Evolutionary conservation across 495 filamentous ascomycete genomes (phyloP).

Genomic region (Bombardia bombarda): DNA sequence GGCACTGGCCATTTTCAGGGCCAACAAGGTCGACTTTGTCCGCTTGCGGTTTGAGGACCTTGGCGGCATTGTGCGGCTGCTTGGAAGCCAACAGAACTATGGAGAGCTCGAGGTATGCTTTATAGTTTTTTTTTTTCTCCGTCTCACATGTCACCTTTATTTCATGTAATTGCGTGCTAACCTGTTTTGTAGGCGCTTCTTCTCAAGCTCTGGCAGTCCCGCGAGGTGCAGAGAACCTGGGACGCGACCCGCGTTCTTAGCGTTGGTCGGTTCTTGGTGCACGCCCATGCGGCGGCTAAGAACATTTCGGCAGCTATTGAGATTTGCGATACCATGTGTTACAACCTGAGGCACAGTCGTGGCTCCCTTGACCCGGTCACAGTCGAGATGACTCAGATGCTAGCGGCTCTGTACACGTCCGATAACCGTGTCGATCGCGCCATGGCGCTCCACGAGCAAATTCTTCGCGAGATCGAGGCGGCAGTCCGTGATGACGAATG

Average conservation of each 20-base stretch:
- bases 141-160: not conserved
- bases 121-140: not conserved
- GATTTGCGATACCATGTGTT: slow-evolving; percentile 53
- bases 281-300: slow-evolving; percentile 46
- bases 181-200: slow-evolving; percentile 36
- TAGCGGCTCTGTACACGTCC: slow-evolving; percentile 45
- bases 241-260: slow-evolving; percentile 42
- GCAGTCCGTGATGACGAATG: slow-evolving; percentile 8
- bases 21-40: slow-evolving; percentile 44
- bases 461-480: slow-evolving; percentile 34
- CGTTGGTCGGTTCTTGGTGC: slow-evolving; percentile 50
- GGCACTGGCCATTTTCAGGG: slow-evolving; percentile 41
- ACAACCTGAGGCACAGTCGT: slow-evolving; percentile 54
- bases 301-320: slow-evolving; percentile 37
- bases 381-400: slow-evolving; percentile 47
- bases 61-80: slow-evolving; percentile 45
- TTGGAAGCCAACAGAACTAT: slow-evolving; percentile 53
- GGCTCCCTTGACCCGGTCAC: slow-evolving; percentile 47
- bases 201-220: slow-evolving; percentile 51
- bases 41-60: slow-evolving; percentile 44
- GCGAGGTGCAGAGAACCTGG: slow-evolving; percentile 54
- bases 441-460: slow-evolving; percentile 46
- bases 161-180: not conserved
- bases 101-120: slow-evolving; percentile 49
- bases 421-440: slow-evolving; percentile 43